These are phyloP conservation scores for Pythium dissotocum DNA, from an alignment of 352 stramenopile species.

Conservation along the genomic window DNA sequence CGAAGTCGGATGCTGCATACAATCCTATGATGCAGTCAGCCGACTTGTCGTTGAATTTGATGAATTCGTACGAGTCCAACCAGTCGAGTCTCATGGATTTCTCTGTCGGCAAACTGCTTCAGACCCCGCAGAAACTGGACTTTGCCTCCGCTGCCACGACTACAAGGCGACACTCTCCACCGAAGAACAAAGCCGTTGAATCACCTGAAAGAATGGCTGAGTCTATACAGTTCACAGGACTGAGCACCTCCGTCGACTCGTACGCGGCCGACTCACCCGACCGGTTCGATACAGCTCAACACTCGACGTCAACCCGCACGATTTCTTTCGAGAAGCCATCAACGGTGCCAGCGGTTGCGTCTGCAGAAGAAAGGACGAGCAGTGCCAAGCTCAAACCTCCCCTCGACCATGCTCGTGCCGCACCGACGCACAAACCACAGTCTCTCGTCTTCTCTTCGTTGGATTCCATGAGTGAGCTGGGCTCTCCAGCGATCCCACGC, in stretches of 20 bases:
- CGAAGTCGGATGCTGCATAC: not conserved
- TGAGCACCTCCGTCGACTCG: not conserved
- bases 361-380: not conserved
- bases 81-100: constrained; percentile 23
- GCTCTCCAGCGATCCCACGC: constrained; percentile 2
- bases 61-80: constrained; percentile 36
- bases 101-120: constrained; percentile 23
- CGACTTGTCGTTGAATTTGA: constrained; percentile 30
- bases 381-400: not conserved
- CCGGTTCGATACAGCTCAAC: not conserved
- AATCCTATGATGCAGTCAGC: not conserved
- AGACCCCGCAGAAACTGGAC: constrained; percentile 8
- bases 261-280: not conserved
- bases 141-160: not conserved
- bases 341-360: not conserved
- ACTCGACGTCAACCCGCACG: constrained; percentile 1
- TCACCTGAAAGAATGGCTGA: not conserved
- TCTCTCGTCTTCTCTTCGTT: constrained; percentile 24
- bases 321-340: constrained; percentile 11
- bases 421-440: not conserved
- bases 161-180: not conserved
- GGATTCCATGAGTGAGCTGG: constrained; percentile 22
- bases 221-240: not conserved
- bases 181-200: not conserved
- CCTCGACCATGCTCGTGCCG: not conserved